These are phyloP conservation scores for Hericium erinaceus DNA, from an alignment of 768 basidiomycete genomes.

Conservation along the genomic window DNA sequence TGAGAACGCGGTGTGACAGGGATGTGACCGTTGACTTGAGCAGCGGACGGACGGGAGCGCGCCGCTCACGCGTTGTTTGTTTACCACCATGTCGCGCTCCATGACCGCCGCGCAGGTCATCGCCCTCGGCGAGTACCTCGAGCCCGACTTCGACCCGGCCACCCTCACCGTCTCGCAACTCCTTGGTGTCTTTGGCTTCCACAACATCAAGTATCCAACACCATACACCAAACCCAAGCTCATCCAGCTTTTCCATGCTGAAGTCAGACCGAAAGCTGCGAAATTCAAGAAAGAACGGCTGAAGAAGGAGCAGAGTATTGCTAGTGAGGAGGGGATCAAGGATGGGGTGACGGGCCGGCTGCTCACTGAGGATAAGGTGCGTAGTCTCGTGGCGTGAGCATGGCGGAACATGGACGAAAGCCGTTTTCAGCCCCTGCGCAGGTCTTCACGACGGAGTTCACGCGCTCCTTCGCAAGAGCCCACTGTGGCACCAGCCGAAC, in stretches of 20 bases:
- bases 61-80: conserved; percentile 6
- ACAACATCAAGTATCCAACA: conserved; percentile 65
- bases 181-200: conserved; percentile 66
- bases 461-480: conserved; percentile 36
- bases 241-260: conserved; percentile 66
- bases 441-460: conserved; percentile 60
- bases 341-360: conserved; percentile 78
- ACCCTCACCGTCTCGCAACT: conserved; percentile 75
- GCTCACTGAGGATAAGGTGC: conserved; percentile 42
- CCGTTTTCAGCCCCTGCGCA: conserved; percentile 26
- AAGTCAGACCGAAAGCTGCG: conserved; percentile 51
- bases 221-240: conserved; percentile 74
- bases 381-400: conserved; percentile 6
- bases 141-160: conserved; percentile 66
- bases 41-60: neutral
- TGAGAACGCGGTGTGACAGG: neutral
- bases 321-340: conserved; percentile 76
- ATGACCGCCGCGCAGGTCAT: conserved; percentile 75
- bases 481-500: conserved; percentile 34
- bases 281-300: conserved; percentile 57
- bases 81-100: conserved; percentile 49
- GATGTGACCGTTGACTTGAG: neutral
- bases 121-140: conserved; percentile 65
- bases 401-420: conserved; percentile 15
- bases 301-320: conserved; percentile 56